These are phyloP conservation scores for Fusarium sp. DNA, from an alignment of 2,329 filamentous ascomycete genomes.

Conservation along the genomic window DNA sequence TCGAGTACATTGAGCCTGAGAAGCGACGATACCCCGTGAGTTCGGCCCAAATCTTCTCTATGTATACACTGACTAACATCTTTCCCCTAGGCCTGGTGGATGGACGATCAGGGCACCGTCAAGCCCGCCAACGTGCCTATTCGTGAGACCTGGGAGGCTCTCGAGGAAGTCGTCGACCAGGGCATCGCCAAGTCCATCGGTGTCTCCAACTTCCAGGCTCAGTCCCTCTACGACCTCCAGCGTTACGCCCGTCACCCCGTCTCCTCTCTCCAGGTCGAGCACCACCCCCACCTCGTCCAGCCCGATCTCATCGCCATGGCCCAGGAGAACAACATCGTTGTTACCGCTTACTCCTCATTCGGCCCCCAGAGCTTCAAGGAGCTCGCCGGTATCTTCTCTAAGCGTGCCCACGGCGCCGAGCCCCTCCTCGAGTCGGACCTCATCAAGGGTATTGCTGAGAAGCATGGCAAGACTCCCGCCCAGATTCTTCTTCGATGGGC, in stretches of 20 bases:
- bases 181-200: conserved; percentile 80
- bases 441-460: conserved; percentile 67
- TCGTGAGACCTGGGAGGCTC: conserved; percentile 84
- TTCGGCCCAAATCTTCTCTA: not conserved
- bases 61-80: not conserved
- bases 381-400: conserved; percentile 48
- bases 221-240: conserved; percentile 72
- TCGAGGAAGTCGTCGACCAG: conserved; percentile 79
- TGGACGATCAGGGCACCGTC: conserved; percentile 63
- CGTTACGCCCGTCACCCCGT: conserved; percentile 69
- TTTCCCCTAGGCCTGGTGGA: conserved; percentile 52
- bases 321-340: conserved; percentile 68
- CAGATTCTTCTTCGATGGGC: conserved; percentile 79
- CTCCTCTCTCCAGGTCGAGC: conserved; percentile 76
- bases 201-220: conserved; percentile 81
- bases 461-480: conserved; percentile 71
- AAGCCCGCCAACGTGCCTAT: conserved; percentile 74
- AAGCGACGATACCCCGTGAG: conserved; percentile 57
- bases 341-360: conserved; percentile 78
- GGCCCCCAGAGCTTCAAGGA: conserved; percentile 66
- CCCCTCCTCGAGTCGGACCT: conserved; percentile 53
- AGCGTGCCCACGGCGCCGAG: conserved; percentile 47
- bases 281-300: conserved; percentile 78
- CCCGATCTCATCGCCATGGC: conserved; percentile 69
- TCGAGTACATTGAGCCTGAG: conserved; percentile 61